Evolutionary conservation across 192 early-diverging fungal species (phyloP), one percentile per base, ranked within the genome.

Genomic region (Coemansia sp.): DNA sequence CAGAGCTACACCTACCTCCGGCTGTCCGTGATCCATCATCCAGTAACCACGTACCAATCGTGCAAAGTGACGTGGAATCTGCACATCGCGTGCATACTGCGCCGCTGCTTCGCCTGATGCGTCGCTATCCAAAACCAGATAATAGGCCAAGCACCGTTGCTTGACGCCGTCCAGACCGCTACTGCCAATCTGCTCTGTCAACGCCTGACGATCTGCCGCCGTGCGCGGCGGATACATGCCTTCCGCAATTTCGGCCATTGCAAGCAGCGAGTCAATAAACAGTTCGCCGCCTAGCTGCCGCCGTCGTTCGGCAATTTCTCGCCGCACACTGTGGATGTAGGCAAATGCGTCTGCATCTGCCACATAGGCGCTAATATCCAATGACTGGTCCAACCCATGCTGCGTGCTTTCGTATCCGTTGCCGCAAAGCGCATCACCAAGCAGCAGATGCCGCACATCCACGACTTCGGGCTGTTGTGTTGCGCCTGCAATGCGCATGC

Each of bases 1-100:
- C 31, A 70, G 75, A 3, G 77, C 54, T 19, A 84, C 54, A 17
- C 70, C 64, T 9, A 57, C 61, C 4, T 53, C 54, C 1, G 57
- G 61, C 31, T 80, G 73, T 1, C 59, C 73, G n/a, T 84, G 82
- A 57, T 84, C 82, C 67, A 84, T 63, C 67, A 78, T 60, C 82
- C 82, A 84, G 61, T 80, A 84, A 20, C 77, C 82, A 8, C 72
- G 71, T 57, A 80, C 69, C 52, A 80, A 57, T 39, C 67, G 71
- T 64, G 63, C 70, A 64, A 80, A 80, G 51, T 82, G 75, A 33
- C 68, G 67, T 4, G 80, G 80, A 23, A 82, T 67, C 53, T 60
- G 68, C 54, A 32, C 67, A 2, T 70, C 65, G 22, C 50, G 21
- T 20, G 64, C 71, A 30, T 82, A 82, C 31, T 29, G 64, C 11